Base-by-base conservation (phyloP, 1,284 basidiomycete genomes). In the Anthracocystis panici-leucophaei region DNA sequence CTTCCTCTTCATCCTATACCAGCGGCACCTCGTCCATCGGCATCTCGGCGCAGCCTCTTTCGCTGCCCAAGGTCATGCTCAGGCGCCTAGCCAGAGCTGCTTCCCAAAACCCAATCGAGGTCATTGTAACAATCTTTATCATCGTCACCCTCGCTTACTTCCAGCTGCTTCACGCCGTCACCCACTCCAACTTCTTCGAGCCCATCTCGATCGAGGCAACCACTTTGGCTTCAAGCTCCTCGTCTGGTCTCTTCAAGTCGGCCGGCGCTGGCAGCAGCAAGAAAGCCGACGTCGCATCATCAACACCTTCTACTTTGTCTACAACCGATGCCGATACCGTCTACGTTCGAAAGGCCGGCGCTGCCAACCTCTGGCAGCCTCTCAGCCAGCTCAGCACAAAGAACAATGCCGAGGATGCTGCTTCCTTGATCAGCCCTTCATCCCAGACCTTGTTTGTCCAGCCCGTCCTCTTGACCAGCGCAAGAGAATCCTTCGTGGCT, bases 71-170 rank as follows among this genome's bases (percentile, higher is more conserved):
- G 42, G 54, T 70, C 55, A 58, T 78, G 68, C 67, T 80, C 29
- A 63, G 77, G 18, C 54, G 52, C 2, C 51, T 79, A n/a, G 79
- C 79, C 16, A 49, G 59, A 14, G 57, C 59, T 6, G 78, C 80
- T 10, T 75, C 82, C 2, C 66, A 68, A 27, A 81, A 78, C 40
- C 89, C 89, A 11, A 90, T 90, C 81, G 95, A 97, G 85, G 91
- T 92, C 23, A 93, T 96, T 77, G 93, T 96, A 61, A 90, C 91
- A 82, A 92, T 93, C 86, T 93, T 91, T 84, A 90, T 95, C 82
- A 86, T 94, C 67, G 92, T 92, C 38, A 97, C 95, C 3, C 89
- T 97, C 45, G 91, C 92, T 54, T 97, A 97, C 86, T 95, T 97
- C 85, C 93, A 95, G 85, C 89, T 96, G 70, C 89, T 97, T 63